phyloP scores from a whole-genome alignment of 108 stramenopile genomes.

The Fistulifera pelliculosa region DNA sequence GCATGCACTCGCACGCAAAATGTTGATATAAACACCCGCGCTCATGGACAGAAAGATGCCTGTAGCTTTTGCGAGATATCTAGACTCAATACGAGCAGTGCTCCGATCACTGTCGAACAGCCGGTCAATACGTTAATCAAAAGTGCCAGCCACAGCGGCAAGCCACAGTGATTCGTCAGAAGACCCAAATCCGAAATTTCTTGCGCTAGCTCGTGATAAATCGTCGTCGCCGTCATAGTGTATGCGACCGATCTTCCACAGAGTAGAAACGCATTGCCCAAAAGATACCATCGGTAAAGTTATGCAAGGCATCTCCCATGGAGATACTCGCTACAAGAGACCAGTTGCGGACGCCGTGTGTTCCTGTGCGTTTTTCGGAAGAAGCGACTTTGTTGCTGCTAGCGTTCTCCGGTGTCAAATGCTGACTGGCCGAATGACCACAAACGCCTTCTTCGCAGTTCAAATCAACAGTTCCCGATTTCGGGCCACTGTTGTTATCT shows the following conservation, averaged over 20 bases:
- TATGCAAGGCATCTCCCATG: conserved; percentile 65
- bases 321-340: conserved; percentile 23
- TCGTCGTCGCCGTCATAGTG: conserved; percentile 44
- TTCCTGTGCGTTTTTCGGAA: too few species aligned
- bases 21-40: conserved; percentile 68
- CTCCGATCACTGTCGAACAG: conserved; percentile 56
- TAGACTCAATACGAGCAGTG: conserved; percentile 31
- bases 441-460: not conserved
- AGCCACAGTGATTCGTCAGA: conserved; percentile 49
- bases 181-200: conserved; percentile 80
- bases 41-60: conserved; percentile 62
- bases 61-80: conserved; percentile 31
- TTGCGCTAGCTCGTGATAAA: conserved; percentile 77
- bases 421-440: too few species aligned
- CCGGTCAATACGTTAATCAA: conserved; percentile 60
- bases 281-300: conserved; percentile 81
- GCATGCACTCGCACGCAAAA: conserved; percentile 55
- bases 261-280: conserved; percentile 59
- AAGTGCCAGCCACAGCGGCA: conserved; percentile 35
- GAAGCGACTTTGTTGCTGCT: too few species aligned
- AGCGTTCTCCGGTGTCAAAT: too few species aligned
- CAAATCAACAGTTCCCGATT: conserved; percentile 4
- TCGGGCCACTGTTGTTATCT: conserved; percentile 5
- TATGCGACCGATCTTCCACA: conserved; percentile 36
- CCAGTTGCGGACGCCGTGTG: not conserved